Base-by-base conservation (phyloP, 352 stramenopile species). In the Globisporangium takayamanum region DNA sequence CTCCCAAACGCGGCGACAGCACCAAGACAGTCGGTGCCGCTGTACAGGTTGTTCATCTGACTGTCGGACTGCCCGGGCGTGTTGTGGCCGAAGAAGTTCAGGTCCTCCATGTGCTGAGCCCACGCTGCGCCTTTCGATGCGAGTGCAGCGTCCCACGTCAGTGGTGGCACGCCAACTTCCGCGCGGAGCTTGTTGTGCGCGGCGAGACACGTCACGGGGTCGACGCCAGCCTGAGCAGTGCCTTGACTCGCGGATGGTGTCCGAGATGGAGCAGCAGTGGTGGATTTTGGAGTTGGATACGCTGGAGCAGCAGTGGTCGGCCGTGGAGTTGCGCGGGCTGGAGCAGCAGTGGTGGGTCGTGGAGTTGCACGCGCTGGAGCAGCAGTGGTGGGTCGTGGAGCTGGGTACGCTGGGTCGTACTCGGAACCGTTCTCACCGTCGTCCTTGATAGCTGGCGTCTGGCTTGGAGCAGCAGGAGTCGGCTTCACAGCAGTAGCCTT, bases 11-110 rank as follows among this genome's bases (percentile, higher is more conserved):
- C 50, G 5, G 28, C 50, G 15, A 59, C 57, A 0, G 57, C 57
- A 5, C 18, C 50, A 8, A 59, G 33, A 14, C 57, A 63, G 39
- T 51, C 30, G 26, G 57, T 63, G 12, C 57, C 57, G 16, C 57
- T 63, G 50, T 59, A 63, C 57, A 63, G 50, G 57, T 63, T 63
- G 50, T 63, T 63, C 57, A 63, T 63, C 57, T 63, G 57, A 30
- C 10, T 14, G 50, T 63, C 57, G 4, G 37, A 47, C 28, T 63
- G 33, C 2, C 41, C 57, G 0, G 57, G 57, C 3, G 57, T 63
- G 50, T 50, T 25, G 50, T 63, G 57, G 41, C 50, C 57, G 28
- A 63, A 63, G 50, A 63, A 63, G 50, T 53, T 53, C 5, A 53
- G 28, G 41, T 63, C 57, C 7, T 58, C 50, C 57, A 63, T 63